Evolutionary conservation across 352 stramenopile species (phyloP).

Genomic region (Peronospora belbahrii): DNA sequence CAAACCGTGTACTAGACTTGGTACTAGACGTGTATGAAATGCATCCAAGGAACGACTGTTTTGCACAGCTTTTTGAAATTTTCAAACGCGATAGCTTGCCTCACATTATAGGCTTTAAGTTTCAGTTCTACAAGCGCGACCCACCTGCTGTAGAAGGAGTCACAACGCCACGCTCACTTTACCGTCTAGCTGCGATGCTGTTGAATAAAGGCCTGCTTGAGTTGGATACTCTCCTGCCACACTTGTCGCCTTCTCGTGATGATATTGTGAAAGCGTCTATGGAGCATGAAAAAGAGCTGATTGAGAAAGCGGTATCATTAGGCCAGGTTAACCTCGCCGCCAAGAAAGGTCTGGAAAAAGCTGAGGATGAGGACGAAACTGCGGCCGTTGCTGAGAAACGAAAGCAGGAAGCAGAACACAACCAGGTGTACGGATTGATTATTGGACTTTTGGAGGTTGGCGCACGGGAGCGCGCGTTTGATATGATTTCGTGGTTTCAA

Average conservation of each 20-base stretch:
- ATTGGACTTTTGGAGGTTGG: constrained; percentile 75
- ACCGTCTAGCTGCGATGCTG: constrained; percentile 83
- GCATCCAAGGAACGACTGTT: constrained; percentile 72
- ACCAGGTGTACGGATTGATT: constrained; percentile 80
- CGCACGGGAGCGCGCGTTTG: constrained; percentile 49
- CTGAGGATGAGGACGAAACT: constrained; percentile 19
- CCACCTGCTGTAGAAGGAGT: constrained; percentile 24
- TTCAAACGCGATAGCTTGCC: constrained; percentile 80
- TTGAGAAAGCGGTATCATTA: constrained; percentile 46
- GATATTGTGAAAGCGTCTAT: constrained; percentile 41
- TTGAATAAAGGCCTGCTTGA: constrained; percentile 72
- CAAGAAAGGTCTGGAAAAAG: constrained; percentile 42
- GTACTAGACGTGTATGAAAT: constrained; percentile 90
- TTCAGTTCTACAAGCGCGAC: constrained; percentile 81
- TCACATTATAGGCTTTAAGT: constrained; percentile 92
- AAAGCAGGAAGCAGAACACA: constrained; percentile 34
- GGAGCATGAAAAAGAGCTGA: constrained; percentile 45
- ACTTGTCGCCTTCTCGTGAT: constrained; percentile 63
- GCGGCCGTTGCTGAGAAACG: constrained; percentile 12
- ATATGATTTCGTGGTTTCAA: constrained; percentile 79
- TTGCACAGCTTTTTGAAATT: constrained; percentile 50
- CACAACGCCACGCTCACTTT: constrained; percentile 64
- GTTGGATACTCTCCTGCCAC: constrained; percentile 67
- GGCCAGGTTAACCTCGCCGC: constrained; percentile 67
- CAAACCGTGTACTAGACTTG: constrained; percentile 92